Base-by-base conservation (phyloP, 2,329 filamentous ascomycete genomes). In the Cyphellophora europaea region DNA sequence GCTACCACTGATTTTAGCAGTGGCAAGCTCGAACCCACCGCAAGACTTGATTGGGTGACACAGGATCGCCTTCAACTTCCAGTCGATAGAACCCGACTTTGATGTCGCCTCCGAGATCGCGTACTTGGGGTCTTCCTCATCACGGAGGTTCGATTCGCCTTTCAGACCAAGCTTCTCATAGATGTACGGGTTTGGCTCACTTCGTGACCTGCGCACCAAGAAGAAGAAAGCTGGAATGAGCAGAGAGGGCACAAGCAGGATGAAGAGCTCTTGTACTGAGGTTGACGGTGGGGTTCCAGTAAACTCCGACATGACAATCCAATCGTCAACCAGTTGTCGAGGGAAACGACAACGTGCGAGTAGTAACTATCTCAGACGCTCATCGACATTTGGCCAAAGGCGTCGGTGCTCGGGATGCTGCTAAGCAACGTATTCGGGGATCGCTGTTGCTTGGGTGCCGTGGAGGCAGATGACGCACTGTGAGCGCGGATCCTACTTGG, bases 1-100 rank as follows among this genome's bases (percentile, higher is more conserved):
- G 2, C 74, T 74, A 5, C 74, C 63, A 30, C 84, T 59, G 11
- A 91, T 69, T 35, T 74, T 71, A 40, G 73, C 74, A 41, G 69
- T 62, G 33, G 72, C 61, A 30, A 94, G 58, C 59, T 91, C 84
- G 36, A 93, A 76, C 17, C 81, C 82, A 37, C 65, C 67, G 55
- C 86, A 93, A 37, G 82, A 85, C 61, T 93, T 89, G 55, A 94
- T 62, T 1, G 88, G 87, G 56, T 91, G 89, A 40, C 87, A 71
- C 61, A 78, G 79, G 33, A 93, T 65, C 36, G 81, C 82, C 55
- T 85, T 79, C 31, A 81, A 61, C 21, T 57, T 59, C 58, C 66
- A 68, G 37, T 55, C 55, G 14, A 58, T 54, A 6, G 46, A 44
- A 2, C 53, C 55, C 25, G 50, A 40, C 33, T 65, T 60, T 10